Base-by-base conservation (phyloP, 202 grass and related monocot genomes). In the Digitaria exilis region DNA sequence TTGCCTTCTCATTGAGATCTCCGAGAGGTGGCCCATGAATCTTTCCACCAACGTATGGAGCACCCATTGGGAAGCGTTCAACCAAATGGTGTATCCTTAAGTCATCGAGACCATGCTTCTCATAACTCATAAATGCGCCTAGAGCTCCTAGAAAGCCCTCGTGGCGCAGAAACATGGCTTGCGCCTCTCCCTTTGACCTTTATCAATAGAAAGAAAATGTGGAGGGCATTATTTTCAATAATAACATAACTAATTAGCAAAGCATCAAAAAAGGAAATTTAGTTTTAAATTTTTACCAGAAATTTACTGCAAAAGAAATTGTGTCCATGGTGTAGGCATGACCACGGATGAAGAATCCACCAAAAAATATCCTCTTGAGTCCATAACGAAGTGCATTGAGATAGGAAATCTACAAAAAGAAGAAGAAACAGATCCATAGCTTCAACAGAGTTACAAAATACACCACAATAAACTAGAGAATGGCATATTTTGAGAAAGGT, bases 311-410 rank as follows among this genome's bases (percentile, higher is more conserved):
- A 83, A 98, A 98, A 86, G 96, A 93, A 89, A 98, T 98, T 25
- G 96, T 98, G 74, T 98, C 96, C 96, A 98, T 98, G 58, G 96
- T 98, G 74, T 98, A 98, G 54, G 96, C 96, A 87, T 98, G 96
- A 6, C 96, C 96, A 78, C 96, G 96, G 80, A 98, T 98, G 65
- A 98, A 98, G 79, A 98, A 98, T 72, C 96, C 96, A 70, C 96
- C 96, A 75, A 98, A 98, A 79, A 98, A 93, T 86, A 98, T 98
- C 82, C 84, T 98, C 79, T 98, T 98, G 37, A 98, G 89, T 74
- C 96, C 92, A 88, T 98, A 98, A 22, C 96, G 91, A 81, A 95
- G 90, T 81, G 96, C 96, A 81, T 98, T 98, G 26, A 98, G 87
- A 90, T 98, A 98, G 56, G 96, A 93, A 81, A 98, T 93, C 96